Base-by-base conservation (phyloP, 2,329 filamentous ascomycete species). In the Albophoma yamanashiensis region DNA sequence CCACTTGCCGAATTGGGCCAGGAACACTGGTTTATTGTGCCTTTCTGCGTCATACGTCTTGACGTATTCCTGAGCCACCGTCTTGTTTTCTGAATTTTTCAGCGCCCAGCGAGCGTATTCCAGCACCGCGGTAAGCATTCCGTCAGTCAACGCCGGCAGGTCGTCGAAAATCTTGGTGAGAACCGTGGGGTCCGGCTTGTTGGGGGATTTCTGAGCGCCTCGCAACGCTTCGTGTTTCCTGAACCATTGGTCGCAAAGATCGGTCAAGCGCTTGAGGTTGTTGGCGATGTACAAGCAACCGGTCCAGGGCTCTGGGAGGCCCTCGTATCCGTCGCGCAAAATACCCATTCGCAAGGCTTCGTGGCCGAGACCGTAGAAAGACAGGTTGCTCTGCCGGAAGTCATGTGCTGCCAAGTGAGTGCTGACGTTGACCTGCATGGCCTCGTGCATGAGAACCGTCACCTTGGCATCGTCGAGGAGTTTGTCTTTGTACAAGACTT, bases 291-390 rank as follows among this genome's bases (percentile, higher is more conserved):
- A 84, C 52, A 76, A 73, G 64, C 82, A 85, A 20, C 90, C 92
- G 0, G 92, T 97, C 94, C 94, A 99, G 53, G 92, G 89, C 62
- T 90, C 86, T 0, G 88, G 84, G 11, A 97, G 79, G 14, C 81
- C 83, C 25, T 86, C 81, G 68, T 91, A 92, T 53, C 84, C 82
- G 20, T 80, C 76, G 2, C 77, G 75, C 12, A 90, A 73, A 31
- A 91, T 82, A 8, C 88, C 87, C 64, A 87, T 78, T 56, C 85
- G 78, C 39, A 94, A 73, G 58, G 82, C 76, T 64, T 92, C 89
- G 20, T 82, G 76, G 22, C 82, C 79, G 5, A 97, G 80, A 2
- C 91, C 91, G 70, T 96, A 97, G 4, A 84, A 74, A 2, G 78
- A 75, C 15, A 88, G 78, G 66, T 93, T 88, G 42, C 83, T 81